phyloP scores from a whole-genome alignment of 2,329 filamentous ascomycete species.

The Fusarium denticulatum region DNA sequence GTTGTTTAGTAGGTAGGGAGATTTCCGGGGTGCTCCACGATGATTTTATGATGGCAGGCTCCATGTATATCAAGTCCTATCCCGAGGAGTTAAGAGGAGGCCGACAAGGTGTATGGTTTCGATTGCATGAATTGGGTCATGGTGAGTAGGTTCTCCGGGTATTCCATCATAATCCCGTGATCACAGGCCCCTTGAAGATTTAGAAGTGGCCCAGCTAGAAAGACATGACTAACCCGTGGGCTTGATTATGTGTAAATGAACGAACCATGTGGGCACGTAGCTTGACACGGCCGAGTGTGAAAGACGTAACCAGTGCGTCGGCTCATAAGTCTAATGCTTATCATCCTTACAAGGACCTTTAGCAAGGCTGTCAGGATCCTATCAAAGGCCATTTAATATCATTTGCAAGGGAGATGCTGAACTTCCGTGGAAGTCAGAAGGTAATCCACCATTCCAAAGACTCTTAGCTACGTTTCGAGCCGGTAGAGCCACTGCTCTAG shows the following conservation, averaged over 20 bases:
- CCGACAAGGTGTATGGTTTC: background rate
- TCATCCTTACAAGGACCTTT: too few relatives aligned
- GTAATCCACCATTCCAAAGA: too few relatives aligned
- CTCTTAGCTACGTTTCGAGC: too few relatives aligned
- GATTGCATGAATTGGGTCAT: background rate
- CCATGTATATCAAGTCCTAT: background rate
- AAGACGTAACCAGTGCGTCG: too few relatives aligned
- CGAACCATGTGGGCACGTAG: background rate
- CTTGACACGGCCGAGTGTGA: background rate
- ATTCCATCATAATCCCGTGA: background rate
- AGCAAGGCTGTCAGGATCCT: too few relatives aligned
- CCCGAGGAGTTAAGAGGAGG: background rate
- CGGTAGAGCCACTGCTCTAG: too few relatives aligned
- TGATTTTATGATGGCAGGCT: background rate
- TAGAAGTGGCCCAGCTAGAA: background rate
- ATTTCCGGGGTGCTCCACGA: too few relatives aligned
- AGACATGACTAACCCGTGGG: background rate
- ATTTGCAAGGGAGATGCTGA: too few relatives aligned
- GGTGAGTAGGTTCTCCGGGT: background rate
- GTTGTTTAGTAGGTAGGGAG: too few relatives aligned
- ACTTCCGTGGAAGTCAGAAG: too few relatives aligned
- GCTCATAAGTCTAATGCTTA: too few relatives aligned
- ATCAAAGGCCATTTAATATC: too few relatives aligned
- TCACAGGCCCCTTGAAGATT: background rate
- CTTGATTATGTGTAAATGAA: background rate